Conservation (phyloP, 2,329 filamentous ascomycete species). For the Periglandula ipomoeae region DNA sequence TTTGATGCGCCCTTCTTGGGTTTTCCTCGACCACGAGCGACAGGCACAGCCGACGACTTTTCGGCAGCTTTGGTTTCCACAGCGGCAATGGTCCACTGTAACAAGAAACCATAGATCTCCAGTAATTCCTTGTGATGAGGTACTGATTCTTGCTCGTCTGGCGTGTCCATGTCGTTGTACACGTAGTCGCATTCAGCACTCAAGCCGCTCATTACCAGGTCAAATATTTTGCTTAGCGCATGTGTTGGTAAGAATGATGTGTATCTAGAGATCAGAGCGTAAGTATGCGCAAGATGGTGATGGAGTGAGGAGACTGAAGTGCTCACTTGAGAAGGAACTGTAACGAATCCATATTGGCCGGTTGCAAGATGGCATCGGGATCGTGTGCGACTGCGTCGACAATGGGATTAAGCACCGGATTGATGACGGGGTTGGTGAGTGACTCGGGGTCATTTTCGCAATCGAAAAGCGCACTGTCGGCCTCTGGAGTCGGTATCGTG, state of each 20-base stretch:
- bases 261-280: constrained; percentile 58
- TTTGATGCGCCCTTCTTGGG: constrained; percentile 71
- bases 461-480: constrained; percentile 72
- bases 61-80: constrained; percentile 90
- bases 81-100: constrained; percentile 93
- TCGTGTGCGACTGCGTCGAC: constrained; percentile 87
- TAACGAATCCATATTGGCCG: constrained; percentile 78
- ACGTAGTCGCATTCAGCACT: constrained; percentile 78
- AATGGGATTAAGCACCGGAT: constrained; percentile 81
- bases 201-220: constrained; percentile 78
- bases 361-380: constrained; percentile 75
- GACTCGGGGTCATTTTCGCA: constrained; percentile 88
- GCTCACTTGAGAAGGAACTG: constrained; percentile 95
- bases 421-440: constrained; percentile 69
- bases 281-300: neutral
- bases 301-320: constrained; percentile 1
- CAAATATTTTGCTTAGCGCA: constrained; percentile 85
- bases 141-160: constrained; percentile 80
- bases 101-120: constrained; percentile 86
- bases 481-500: constrained; percentile 76
- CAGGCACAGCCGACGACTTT: constrained; percentile 62
- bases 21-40: constrained; percentile 63
- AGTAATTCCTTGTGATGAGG: constrained; percentile 83
- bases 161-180: constrained; percentile 73
- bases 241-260: constrained; percentile 69